Evolutionary conservation across 176 grass and related monocot species (phyloP), one percentile per base, ranked within the genome.

Genomic region (Alloteropsis semialata): DNA sequence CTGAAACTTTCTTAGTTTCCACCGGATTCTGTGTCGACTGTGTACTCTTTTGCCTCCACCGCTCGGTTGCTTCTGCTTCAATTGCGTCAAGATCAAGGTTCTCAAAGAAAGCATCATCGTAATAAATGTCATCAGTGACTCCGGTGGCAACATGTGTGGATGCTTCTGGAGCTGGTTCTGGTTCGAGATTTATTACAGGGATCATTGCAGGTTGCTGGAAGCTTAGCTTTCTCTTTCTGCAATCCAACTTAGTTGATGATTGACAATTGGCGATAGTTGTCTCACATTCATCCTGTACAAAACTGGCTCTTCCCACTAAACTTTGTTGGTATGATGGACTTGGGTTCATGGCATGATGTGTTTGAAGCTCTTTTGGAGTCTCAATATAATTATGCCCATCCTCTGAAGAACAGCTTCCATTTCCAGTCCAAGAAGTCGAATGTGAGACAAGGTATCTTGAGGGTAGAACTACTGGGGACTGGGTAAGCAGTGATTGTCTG

Each of bases 211-310:
- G 45, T 63, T 79, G 83, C 66, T 94, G 87, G 81, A 99, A 99
- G 77, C 68, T 94, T 80, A 96, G 62, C 80, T 93, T 99, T 86
- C 89, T 92, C 90, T 99, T 99, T 90, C 93, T 94, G 76, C 83
- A 77, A 58, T 92, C 91, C 24, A 90, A 34, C 84, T 91, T 94
- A 55, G 74, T 92, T 4, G 84, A 85, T 78, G 83, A 90, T 68
- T 94, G 89, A 29, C 84, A 79, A 67, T 81, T 78, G 28, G 56
- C 53, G 33, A 53, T 61, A 69, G 16, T 85, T 33, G 67, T 49
- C 78, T 83, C 78, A 80, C 66, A 63, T 36, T 56, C 54, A 81
- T 63, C 72, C 32, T 78, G 90, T 61, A 71, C 77, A 6, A 62
- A 42, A 83, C 57, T 82, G 29, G 24, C 71, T 63, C 68, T 65